Percentiles rank a stretch among this genome's conserved stretches.
Evolutionary conservation across 257 asterid genomes (phyloP).

Genomic region (Solanum neorickii): DNA sequence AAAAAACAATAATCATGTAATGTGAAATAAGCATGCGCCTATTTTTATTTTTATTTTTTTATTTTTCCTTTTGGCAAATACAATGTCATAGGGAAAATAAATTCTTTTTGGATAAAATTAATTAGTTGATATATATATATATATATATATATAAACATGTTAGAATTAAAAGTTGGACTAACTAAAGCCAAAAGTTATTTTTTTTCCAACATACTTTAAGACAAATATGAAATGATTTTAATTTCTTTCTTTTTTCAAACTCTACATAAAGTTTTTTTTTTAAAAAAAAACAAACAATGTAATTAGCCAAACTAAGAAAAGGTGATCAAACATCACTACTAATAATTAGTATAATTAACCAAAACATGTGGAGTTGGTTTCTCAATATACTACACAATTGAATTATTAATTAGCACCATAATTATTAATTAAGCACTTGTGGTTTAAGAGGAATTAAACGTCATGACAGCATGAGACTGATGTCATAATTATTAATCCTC

Average conservation of each 20-base stretch:
- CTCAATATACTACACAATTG: background rate
- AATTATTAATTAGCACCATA: background rate
- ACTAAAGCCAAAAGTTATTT: background rate
- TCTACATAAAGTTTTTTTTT: background rate
- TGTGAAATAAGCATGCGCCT: background rate
- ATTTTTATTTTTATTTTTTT: background rate
- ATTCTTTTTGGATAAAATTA: background rate
- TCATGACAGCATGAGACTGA: slow-evolving; percentile 61
- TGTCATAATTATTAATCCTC: slow-evolving; percentile 60
- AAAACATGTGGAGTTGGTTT: background rate
- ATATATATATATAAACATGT: too few relatives aligned
- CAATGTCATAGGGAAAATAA: background rate
- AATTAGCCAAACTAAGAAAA: slow-evolving; percentile 4
- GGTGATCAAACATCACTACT: background rate
- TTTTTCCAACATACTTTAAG: background rate
- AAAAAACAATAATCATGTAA: background rate
- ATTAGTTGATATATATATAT: background rate
- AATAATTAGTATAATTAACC: background rate
- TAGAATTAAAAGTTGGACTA: background rate
- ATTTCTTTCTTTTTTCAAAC: background rate
- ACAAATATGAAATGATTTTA: background rate
- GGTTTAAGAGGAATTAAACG: slow-evolving; percentile 15
- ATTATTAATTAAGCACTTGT: background rate
- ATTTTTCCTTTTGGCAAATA: background rate
- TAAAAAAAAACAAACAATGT: background rate